phyloP scores from a whole-genome alignment of 257 asterid genomes.

The Ophiorrhiza pumila region DNA sequence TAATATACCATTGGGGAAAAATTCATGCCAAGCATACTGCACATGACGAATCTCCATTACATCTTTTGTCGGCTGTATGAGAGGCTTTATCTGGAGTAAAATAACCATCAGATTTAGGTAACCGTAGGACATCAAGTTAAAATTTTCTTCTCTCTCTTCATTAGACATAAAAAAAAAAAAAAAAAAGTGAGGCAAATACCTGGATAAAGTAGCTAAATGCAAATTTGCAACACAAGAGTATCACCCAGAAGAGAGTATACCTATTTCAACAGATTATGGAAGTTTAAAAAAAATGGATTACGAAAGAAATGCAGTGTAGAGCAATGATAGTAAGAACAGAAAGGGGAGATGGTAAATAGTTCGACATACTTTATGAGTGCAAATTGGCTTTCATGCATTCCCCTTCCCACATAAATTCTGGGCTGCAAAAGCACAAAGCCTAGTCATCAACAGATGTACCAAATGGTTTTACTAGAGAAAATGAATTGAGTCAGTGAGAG shows the following conservation, averaged over 20 bases:
- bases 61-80: conserved; percentile 77
- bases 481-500: neutral
- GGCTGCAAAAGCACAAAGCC: conserved; percentile 53
- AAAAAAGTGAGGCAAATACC: conserved; percentile 48
- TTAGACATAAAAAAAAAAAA: conserved; percentile 4
- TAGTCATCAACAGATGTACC: conserved; percentile 19
- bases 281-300: conserved; percentile 22
- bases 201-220: conserved; percentile 72
- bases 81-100: conserved; percentile 75
- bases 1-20: conserved; percentile 75
- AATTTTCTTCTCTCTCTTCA: neutral
- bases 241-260: conserved; percentile 87
- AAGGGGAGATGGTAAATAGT: conserved; percentile 17
- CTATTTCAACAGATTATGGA: conserved; percentile 36
- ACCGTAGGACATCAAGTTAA: neutral
- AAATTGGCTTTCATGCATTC: conserved; percentile 97
- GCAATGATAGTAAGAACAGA: neutral
- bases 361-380: conserved; percentile 80
- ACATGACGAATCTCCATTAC: conserved; percentile 65
- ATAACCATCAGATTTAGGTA: conserved; percentile 16
- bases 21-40: conserved; percentile 90
- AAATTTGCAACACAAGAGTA: conserved; percentile 74
- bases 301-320: conserved; percentile 22
- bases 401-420: conserved; percentile 92
- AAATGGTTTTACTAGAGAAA: conserved; percentile 24